Conservation (phyloP, 768 basidiomycete genomes). For the Stropharia rugosoannulata region DNA sequence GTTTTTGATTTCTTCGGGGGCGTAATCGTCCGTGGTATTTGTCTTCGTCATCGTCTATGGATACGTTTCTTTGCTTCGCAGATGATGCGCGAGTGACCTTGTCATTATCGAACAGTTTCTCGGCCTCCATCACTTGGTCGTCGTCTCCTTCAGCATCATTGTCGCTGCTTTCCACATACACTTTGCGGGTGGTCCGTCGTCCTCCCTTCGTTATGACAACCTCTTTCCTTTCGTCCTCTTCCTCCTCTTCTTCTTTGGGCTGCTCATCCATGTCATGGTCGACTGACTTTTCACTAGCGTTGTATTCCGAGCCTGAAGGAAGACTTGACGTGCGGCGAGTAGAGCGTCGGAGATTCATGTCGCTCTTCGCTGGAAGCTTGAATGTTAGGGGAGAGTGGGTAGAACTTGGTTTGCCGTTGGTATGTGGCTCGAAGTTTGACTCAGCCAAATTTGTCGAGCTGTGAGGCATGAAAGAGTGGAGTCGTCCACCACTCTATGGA, state of each 20-base stretch:
- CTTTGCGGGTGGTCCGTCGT: conserved; percentile 34
- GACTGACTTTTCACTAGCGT: conserved; percentile 45
- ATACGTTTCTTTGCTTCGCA: conserved; percentile 3
- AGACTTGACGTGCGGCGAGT: conserved; percentile 32
- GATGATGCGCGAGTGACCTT: conserved; percentile 16
- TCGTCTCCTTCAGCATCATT: conserved; percentile 31
- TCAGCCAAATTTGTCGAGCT: conserved; percentile 22
- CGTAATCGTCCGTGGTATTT: conserved; percentile 17
- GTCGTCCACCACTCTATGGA: conserved; percentile 11
- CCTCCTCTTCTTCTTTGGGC: conserved; percentile 23
- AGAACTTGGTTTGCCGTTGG: conserved; percentile 8
- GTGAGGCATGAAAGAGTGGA: conserved; percentile 22
- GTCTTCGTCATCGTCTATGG: conserved; percentile 27
- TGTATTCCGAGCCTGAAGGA: conserved; percentile 49
- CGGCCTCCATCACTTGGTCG: conserved; percentile 8
- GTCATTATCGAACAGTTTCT: conserved; percentile 28
- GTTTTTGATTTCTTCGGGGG: conserved; percentile 9
- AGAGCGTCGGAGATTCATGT: conserved; percentile 33
- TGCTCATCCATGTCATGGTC: conserved; percentile 23
- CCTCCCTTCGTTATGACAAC: conserved; percentile 35
- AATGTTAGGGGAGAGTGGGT: conserved; percentile 18
- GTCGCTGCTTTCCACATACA: conserved; percentile 47
- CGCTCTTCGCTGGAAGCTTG: conserved; percentile 24
- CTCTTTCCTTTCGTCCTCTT: conserved; percentile 31
- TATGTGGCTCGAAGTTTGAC: conserved; percentile 8